Evolutionary conservation across 768 basidiomycete species (phyloP), one percentile per base, ranked within the genome.

Genomic region (Fomitopsis pulvina): DNA sequence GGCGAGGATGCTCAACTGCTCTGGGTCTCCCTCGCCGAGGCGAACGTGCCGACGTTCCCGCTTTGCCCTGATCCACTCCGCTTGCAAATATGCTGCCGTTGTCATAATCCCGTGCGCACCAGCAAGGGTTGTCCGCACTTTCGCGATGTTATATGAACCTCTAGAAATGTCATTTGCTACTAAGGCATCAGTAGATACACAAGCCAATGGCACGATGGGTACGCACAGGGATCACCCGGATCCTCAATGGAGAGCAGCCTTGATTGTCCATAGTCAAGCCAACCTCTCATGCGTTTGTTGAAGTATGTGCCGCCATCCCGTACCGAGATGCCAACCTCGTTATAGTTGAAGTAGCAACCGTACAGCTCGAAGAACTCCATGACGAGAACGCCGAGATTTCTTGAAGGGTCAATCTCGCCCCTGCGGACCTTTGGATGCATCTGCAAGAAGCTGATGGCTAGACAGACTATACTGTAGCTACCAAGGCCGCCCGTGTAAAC

Each of bases 351-450:
- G 64, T 83, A 82, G 43, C 76, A 72, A 14, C 94, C 95, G 64
- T 98, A 98, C 11, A 95, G 74, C 72, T 98, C 94, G 61, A 98
- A 96, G 64, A 98, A 97, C 67, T 99, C 96, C 74, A 97, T 80
- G 40, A 96, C 77, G 48, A 99, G 70, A n/a, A 94, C 88, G 1
- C 96, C 96, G 9, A 98, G 74, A 61, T 98, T 98, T 59, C 79
- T 74, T 56, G 83, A 81, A 0, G 92, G 81, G 57, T 94, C 83
- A 25, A 99, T 90, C 66, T 94, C 90, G 0, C 83, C 88, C 48
- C 80, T 68, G 34, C 94, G 83, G 52, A 98, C 82, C 65, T 94
- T 95, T 1, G 96, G 96, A 59, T 99, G 96, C 77, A 96, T 90
- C 76, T 98, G 96, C 42, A 99, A 72, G 64, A 99, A 99, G 65